Base-by-base conservation (phyloP, 1,139 yeast species). In the Geotrichum carabidarum region DNA sequence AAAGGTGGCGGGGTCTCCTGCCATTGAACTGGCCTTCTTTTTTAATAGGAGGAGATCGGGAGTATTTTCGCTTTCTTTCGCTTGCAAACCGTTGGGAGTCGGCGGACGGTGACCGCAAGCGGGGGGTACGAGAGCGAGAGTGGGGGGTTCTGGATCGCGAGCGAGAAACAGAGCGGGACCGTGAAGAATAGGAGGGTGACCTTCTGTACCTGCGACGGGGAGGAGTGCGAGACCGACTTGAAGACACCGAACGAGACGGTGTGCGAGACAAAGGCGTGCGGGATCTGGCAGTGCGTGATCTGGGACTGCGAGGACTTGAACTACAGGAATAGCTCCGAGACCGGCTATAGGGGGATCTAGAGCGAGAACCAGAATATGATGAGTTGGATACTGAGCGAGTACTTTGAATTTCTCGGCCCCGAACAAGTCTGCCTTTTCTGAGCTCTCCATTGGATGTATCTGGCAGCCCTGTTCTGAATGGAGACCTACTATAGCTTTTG, bases 151-250 rank as follows among this genome's bases (percentile, higher is more conserved):
- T 31, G 30, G 35, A 35, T 9, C 31, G 43, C 18, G 37, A 12
- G 9, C 57, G 53, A 22, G 63, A 58, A 47, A 54, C 34, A 14
- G 66, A 58, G 1, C 57, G 45, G 2, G 66, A 60, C 46, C 69
- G 57, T 0, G 71, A 66, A 22, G 60, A 18, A 8, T 57, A 56
- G 30, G 31, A 15, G 8, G 44, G 32, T 12, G 43, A 34, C 12
- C 37, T 4, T 22, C 22, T 17, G n/a, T 22, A 8, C 18, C 34
- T 8, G 41, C 51, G 41, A 34, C 46, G 35, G 11, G 45, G 44
- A 12, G 51, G 41, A 7, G 51, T 17, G 34, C 45, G 45, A 4
- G 47, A 40, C 18, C 35, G 35, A 11, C 48, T 22, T 15, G 44
- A 15, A n/a, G 52, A 41, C 7, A 50, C 40, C 4, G 52, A 45